A percentile compares a stretch with the other conserved stretches of the same genome.
phyloP scores from a whole-genome alignment of 192 early-diverging fungal genomes.

The Podila minutissima region DNA sequence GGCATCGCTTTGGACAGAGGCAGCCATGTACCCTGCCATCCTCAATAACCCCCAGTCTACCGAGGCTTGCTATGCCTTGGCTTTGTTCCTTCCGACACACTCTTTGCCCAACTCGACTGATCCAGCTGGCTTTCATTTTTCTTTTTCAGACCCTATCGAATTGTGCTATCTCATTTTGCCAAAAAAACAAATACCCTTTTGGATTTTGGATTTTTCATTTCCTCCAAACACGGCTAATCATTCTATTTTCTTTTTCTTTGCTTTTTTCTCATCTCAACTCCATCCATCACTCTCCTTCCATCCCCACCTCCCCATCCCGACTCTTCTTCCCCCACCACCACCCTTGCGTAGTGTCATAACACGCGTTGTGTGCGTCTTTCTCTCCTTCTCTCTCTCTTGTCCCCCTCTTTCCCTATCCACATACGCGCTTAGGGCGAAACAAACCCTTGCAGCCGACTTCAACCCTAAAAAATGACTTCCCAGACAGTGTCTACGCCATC shows the following conservation, averaged over 20 bases:
- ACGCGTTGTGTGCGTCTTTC: neutral
- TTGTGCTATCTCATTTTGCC: too few species aligned
- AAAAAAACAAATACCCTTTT: too few species aligned
- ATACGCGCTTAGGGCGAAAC: neutral
- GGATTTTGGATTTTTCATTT: too few species aligned
- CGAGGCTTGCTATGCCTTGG: too few species aligned
- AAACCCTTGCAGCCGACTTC: neutral
- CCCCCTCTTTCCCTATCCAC: neutral
- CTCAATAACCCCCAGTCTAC: too few species aligned
- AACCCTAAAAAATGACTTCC: slow-evolving; percentile 29
- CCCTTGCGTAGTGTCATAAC: neutral
- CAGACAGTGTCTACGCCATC: slow-evolving; percentile 56
- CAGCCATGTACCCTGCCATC: neutral
- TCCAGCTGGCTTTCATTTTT: too few species aligned
- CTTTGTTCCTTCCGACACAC: too few species aligned
- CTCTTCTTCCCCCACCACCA: neutral
- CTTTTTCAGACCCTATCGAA: too few species aligned
- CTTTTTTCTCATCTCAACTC: neutral
- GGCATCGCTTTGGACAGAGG: too few species aligned
- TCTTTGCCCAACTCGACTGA: too few species aligned
- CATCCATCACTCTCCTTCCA: neutral
- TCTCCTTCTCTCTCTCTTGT: neutral
- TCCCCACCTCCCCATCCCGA: neutral
- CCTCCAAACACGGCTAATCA: too few species aligned
- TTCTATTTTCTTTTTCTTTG: slow-evolving; percentile 4